A percentile compares a stretch with the other conserved stretches of the same genome.
phyloP scores from a whole-genome alignment of 305 asterid genomes.

The Stenogyne calaminthoides region DNA sequence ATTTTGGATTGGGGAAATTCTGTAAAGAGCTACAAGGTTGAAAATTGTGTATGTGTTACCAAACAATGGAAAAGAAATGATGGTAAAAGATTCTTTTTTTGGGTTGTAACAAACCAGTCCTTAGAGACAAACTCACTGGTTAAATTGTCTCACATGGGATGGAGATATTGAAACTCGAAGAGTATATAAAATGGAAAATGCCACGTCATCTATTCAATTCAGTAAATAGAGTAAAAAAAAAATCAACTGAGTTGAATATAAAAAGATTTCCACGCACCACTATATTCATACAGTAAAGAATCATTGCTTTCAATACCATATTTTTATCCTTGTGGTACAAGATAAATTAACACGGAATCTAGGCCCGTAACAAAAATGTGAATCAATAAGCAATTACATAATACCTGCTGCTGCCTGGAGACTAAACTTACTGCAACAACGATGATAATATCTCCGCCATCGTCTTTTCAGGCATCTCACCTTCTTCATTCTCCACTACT shows the following conservation, averaged over 20 bases:
- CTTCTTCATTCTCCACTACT: slow-evolving; percentile 64
- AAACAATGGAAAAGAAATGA: too few species aligned
- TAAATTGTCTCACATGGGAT: too few species aligned
- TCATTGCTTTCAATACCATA: neutral
- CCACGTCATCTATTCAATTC: too few species aligned
- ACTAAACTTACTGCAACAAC: slow-evolving; percentile 34
- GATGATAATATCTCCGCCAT: slow-evolving; percentile 94
- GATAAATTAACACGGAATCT: neutral
- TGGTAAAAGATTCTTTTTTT: too few species aligned
- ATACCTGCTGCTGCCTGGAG: neutral
- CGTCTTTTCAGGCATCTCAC: slow-evolving; percentile 76
- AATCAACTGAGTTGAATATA: neutral
- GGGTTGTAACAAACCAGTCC: too few species aligned
- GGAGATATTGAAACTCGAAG: too few species aligned
- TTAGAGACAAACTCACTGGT: too few species aligned
- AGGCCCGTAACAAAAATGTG: slow-evolving; percentile 13
- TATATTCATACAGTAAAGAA: neutral
- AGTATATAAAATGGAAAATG: too few species aligned
- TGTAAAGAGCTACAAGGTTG: too few species aligned
- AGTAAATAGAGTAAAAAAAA: too few species aligned
- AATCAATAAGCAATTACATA: neutral
- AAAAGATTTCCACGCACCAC: neutral
- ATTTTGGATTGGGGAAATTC: too few species aligned
- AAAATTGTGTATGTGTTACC: too few species aligned
- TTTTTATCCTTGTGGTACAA: neutral